Base-by-base conservation (phyloP, 2,329 filamentous ascomycete genomes). In the Calonectria pauciramosa region DNA sequence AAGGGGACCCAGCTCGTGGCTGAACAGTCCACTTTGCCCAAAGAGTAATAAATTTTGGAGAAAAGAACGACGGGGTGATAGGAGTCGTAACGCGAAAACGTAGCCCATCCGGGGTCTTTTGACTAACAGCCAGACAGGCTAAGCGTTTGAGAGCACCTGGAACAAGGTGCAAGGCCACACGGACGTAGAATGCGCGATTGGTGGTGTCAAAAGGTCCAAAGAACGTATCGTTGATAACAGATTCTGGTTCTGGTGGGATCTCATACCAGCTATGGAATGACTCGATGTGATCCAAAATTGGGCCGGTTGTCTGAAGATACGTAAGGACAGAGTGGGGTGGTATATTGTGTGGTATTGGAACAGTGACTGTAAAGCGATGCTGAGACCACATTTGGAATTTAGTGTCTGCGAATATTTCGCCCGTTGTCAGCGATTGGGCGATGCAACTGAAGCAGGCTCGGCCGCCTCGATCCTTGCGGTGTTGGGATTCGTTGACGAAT, bases 181-280 rank as follows among this genome's bases (percentile, higher is more conserved):
- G 60, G 18, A 65, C 41, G 20, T 44, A 65, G 28, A 65, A 65
- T 4, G 60, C 36, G 38, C 60, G 60, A 49, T 44, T 65, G 60
- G 60, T 65, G 20, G 38, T 8, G 41, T 44, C 60, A 47, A 47
- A 65, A 9, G 60, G 41, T 8, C 38, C 60, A 47, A 65, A 65
- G 28, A 65, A 47, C 30, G 47, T 10, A 23, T 65, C 60, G 28
- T 65, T 32, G 28, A 47, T 16, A 23, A 65, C 60, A n/a, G 60
- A 47, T 9, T 65, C 26, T 65, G 60, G 60, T 7, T 65, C 41
- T 23, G 60, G 18, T n/a, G 38, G 60, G 5, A 65, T 65, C 16
- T 65, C 60, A 32, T 65, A 44, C 60, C 60, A 65, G 60, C 60
- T 65, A n/a, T 65, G 38, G 41, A 65, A 65, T 32, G 60, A 65